Base-by-base conservation (phyloP, 495 filamentous ascomycete species). In the Neurospora sp. region DNA sequence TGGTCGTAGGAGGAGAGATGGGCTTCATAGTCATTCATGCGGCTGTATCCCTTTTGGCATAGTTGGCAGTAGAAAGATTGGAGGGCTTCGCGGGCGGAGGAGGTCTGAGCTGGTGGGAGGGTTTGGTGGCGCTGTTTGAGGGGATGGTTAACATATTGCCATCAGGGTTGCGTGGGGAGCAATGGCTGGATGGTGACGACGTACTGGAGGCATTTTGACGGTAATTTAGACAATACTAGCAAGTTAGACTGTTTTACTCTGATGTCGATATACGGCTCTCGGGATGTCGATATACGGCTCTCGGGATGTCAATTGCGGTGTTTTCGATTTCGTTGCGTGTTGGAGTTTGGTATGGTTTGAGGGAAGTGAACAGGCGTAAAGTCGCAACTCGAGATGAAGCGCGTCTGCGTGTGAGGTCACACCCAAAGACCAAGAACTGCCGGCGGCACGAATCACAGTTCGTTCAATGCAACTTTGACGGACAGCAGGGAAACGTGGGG, bases 21-120 rank as follows among this genome's bases (percentile, higher is more conserved):
- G 34, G 88, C 87, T 77, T 92, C 90, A 77, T 89, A 91, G 74
- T 92, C 90, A 77, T 90, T 89, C 86, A 90, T 89, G 71, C 90
- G 90, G 17, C 83, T 84, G 81, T 92, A 92, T 75, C 90, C 89
- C 82, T 92, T 91, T 48, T 85, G 83, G 78, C 90, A 92, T 72
- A 92, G 83, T 54, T 90, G 86, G 83, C 91, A 99, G 82, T 92
- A 94, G 84, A 99, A 97, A 37, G 93, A 89, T 76, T 92, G 92
- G n/a, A 92, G 86, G 6, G 95, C 95, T 77, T 94, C 93, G 42
- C 93, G 90, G 1, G 95, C 95, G 42, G 91, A 93, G 74, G 94
- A 91, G 4, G 95, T 97, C 83, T 94, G 82, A 59, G 85, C 85
- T 70, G 85, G 86, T 40, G 83, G 87, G 36, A 85, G 86, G 71